Base-by-base conservation (phyloP, 768 basidiomycete genomes). In the Mycena capillaripes region DNA sequence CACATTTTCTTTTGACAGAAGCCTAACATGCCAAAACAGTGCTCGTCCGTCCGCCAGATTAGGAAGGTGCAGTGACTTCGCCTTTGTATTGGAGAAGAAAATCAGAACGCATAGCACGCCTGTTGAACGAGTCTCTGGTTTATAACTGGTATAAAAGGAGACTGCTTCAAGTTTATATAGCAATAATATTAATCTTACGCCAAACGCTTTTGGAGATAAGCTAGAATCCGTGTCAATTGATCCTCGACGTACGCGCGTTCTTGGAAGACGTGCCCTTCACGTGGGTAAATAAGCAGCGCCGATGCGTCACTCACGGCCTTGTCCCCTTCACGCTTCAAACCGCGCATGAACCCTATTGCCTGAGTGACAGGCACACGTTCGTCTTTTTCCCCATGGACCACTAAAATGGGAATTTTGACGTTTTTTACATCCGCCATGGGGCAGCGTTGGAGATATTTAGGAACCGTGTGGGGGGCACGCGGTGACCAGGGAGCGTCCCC, bases 281-380 rank as follows among this genome's bases (percentile, higher is more conserved):
- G 53, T 11, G 74, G 74, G 44, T 75, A 75, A 30, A 75, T 75
- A 14, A 75, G 12, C 29, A 75, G 52, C 34, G 57, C 55, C n/a
- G 74, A 69, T 19, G 66, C 53, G 11, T 62, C 63, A 50, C 66
- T 56, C 7, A 58, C 74, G 17, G 66, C 25, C 53, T 66, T 56
- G 46, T 72, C 64, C 19, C 42, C 70, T 34, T 75, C 74, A 8
- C 70, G 40, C 27, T 62, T 64, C 16, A 75, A 21, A 6, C 70
- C 70, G 9, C 74, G 74, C 74, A 75, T 75, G 42, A 75, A 75
- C 19, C 70, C 70, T 3, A 72, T 44, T 1, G 70, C 70, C 52
- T 75, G 74, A 4, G 63, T 60, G 19, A 75, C 23, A 11, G 74
- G 74, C 16, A 75, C 70, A 23, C 70, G 70, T n/a, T 42, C 57